Conservation (phyloP, 208 protist genomes). For the Leishmania amazonensis region DNA sequence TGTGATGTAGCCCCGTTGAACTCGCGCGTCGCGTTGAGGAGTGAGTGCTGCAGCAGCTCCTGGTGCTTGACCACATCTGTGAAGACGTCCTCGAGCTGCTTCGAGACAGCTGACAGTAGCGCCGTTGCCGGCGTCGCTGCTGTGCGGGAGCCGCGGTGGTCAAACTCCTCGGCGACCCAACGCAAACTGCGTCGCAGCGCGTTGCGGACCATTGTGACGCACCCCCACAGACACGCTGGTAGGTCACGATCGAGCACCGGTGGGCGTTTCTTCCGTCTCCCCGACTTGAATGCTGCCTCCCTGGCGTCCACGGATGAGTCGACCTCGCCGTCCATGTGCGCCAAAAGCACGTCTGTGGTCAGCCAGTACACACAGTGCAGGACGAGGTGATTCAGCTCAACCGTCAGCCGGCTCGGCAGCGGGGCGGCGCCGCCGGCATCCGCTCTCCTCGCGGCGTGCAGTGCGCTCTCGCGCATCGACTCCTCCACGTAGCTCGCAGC, state of each 20-base stretch:
- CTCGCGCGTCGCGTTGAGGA: slow-evolving; percentile 29
- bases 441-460: not conserved
- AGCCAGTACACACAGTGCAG: slow-evolving; percentile 66
- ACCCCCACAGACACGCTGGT: slow-evolving; percentile 50
- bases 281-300: not conserved
- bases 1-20: slow-evolving; percentile 50
- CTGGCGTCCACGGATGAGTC: slow-evolving; percentile 1
- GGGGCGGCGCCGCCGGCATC: not conserved
- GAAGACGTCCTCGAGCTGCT: slow-evolving; percentile 40
- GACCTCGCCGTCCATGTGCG: slow-evolving; percentile 28
- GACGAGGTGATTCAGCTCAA: slow-evolving; percentile 70
- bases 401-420: slow-evolving; percentile 46
- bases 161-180: slow-evolving; percentile 43
- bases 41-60: slow-evolving; percentile 48
- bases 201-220: slow-evolving; percentile 47
- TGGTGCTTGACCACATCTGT: slow-evolving; percentile 45
- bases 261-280: slow-evolving; percentile 3
- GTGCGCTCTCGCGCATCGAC: slow-evolving; percentile 11
- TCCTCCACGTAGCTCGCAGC: slow-evolving; percentile 49
- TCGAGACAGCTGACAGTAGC: slow-evolving; percentile 31
- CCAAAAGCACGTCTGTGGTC: slow-evolving; percentile 45
- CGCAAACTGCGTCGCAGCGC: slow-evolving; percentile 54
- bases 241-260: slow-evolving; percentile 66
- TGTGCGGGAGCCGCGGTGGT: not conserved
- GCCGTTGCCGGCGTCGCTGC: not conserved